These are phyloP conservation scores for Tubosaeta brunneosetosa DNA, from an alignment of 768 basidiomycete genomes.

Conservation along the genomic window DNA sequence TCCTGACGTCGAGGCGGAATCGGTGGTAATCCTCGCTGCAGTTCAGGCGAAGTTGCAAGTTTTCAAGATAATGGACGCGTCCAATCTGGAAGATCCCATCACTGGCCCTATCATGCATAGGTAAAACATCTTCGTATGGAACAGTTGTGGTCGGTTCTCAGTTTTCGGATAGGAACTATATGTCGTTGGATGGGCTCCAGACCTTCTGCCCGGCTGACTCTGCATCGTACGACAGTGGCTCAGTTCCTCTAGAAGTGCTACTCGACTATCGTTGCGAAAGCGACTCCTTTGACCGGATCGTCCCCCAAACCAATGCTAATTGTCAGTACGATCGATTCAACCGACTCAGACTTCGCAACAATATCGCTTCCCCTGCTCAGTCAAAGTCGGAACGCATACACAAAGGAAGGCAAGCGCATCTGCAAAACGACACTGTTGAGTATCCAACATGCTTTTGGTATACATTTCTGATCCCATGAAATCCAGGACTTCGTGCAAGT, in stretches of 20 bases:
- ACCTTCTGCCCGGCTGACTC: slow-evolving; percentile 69
- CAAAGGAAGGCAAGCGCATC: slow-evolving; percentile 36
- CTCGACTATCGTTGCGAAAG: slow-evolving; percentile 83
- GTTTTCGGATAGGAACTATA: slow-evolving; percentile 58
- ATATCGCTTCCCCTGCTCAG: slow-evolving; percentile 49
- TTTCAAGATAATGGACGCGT: slow-evolving; percentile 76
- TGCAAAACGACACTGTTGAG: slow-evolving; percentile 62
- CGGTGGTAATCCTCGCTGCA: slow-evolving; percentile 71
- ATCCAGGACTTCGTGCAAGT: slow-evolving; percentile 75
- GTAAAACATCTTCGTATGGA: slow-evolving; percentile 34
- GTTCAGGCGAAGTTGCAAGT: slow-evolving; percentile 75
- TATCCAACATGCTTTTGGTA: background rate
- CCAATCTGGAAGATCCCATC: slow-evolving; percentile 75
- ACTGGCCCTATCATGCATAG: slow-evolving; percentile 84
- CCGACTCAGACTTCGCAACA: slow-evolving; percentile 75
- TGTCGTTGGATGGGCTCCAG: slow-evolving; percentile 75
- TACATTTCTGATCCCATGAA: slow-evolving; percentile 8
- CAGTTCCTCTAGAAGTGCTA: slow-evolving; percentile 86
- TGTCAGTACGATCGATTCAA: slow-evolving; percentile 96
- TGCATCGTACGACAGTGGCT: slow-evolving; percentile 41
- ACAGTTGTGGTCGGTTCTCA: background rate
- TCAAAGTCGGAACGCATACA: slow-evolving; percentile 36
- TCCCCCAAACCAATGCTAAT: slow-evolving; percentile 81
- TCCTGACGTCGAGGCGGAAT: slow-evolving; percentile 34
- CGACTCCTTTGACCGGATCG: slow-evolving; percentile 79